phyloP scores from a whole-genome alignment of 345 rosid species.

The Eucalyptus regnans region DNA sequence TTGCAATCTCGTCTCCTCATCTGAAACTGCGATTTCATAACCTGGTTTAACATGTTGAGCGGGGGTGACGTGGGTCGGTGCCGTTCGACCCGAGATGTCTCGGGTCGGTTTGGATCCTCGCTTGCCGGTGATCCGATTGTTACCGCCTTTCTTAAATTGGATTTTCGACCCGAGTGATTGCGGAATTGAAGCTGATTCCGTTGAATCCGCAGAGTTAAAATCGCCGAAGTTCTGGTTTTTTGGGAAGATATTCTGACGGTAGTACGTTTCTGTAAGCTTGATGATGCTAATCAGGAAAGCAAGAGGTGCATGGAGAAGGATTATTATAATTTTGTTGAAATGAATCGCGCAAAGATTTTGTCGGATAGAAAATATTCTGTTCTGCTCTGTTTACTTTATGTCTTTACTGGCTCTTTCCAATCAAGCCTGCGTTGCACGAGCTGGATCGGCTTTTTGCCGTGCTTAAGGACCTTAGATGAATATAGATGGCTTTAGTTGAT shows the following conservation, averaged over 20 bases:
- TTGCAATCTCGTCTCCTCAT: not conserved
- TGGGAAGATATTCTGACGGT: not conserved
- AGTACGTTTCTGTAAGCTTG: not conserved
- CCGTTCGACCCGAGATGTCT: not conserved
- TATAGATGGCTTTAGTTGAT: not conserved
- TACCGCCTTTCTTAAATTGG: not conserved
- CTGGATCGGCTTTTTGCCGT: not conserved
- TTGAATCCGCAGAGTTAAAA: not conserved
- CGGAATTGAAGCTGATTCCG: not conserved
- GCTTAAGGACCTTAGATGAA: not conserved
- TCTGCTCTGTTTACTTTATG: not conserved
- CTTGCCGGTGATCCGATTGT: not conserved
- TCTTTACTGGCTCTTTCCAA: not conserved
- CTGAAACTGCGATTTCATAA: not conserved
- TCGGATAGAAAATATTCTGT: not conserved
- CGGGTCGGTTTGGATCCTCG: not conserved
- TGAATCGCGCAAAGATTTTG: not conserved
- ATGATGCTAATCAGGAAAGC: not conserved
- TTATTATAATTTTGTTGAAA: not conserved
- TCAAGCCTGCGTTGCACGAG: not conserved
- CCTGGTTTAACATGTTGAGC: not conserved
- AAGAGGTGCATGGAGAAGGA: not conserved
- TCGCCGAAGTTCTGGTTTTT: accelerated
- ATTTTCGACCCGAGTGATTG: not conserved
- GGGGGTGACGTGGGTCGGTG: not conserved